Percentiles rank a stretch among this genome's conserved stretches.
These are phyloP conservation scores for Mrakia hoshinonis DNA, from an alignment of 768 basidiomycete genomes.

Conservation along the genomic window DNA sequence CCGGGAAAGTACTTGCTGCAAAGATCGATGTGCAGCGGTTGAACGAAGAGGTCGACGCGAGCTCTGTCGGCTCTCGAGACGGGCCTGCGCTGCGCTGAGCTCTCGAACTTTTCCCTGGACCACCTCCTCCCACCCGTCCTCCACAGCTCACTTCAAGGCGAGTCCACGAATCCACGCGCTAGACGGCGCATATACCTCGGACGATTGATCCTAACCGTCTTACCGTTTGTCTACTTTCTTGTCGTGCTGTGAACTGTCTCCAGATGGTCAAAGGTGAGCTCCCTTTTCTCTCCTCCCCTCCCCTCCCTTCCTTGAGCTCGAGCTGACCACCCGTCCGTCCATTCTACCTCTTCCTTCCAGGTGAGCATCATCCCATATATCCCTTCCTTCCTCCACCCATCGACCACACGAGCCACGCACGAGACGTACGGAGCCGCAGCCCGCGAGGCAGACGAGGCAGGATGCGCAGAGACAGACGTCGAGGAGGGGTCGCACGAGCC, in stretches of 20 bases:
- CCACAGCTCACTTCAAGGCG: not conserved
- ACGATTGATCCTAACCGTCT: slow-evolving; percentile 7
- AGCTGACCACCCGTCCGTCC: not conserved
- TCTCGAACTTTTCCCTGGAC: too few relatives aligned
- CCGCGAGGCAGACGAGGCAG: not conserved
- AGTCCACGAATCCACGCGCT: not conserved
- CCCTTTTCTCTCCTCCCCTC: not conserved
- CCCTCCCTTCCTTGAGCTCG: not conserved
- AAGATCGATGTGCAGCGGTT: too few relatives aligned
- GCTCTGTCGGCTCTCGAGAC: too few relatives aligned
- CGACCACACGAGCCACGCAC: too few relatives aligned
- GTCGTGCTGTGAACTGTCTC: not conserved
- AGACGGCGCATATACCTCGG: not conserved
- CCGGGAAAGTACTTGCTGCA: too few relatives aligned
- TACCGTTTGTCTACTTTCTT: not conserved
- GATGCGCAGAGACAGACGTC: not conserved
- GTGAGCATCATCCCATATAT: slow-evolving; percentile 11
- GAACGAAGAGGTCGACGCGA: too few relatives aligned
- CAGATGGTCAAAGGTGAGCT: slow-evolving; percentile 27
- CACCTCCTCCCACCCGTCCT: not conserved
- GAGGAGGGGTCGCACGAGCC: not conserved
- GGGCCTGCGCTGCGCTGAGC: too few relatives aligned
- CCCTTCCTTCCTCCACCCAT: too few relatives aligned
- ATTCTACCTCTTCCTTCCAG: not conserved
- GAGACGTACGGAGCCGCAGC: not conserved